These are phyloP conservation scores for Apiospora rasikravindrae DNA, from an alignment of 2,329 filamentous ascomycete genomes.

Conservation along the genomic window DNA sequence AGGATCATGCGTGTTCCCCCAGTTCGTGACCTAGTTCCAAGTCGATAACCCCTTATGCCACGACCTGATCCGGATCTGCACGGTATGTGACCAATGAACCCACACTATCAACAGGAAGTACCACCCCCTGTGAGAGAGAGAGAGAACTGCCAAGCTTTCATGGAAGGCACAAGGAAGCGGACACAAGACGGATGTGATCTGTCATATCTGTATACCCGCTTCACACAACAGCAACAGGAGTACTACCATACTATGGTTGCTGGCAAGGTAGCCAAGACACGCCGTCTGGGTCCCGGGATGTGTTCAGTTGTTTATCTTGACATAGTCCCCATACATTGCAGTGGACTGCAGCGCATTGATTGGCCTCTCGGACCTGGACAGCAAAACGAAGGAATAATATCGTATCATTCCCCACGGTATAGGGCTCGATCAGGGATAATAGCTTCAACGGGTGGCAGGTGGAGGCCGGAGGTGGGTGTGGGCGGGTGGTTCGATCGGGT, in stretches of 20 bases:
- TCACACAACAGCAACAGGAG: background rate
- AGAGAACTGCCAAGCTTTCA: background rate
- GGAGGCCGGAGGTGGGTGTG: background rate
- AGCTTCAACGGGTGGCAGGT: background rate
- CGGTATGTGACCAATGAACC: background rate
- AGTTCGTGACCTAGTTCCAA: background rate
- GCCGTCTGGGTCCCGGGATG: background rate
- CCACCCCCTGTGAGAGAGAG: background rate
- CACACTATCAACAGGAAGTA: conserved; percentile 1
- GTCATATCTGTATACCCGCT: background rate
- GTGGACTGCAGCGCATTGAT: background rate
- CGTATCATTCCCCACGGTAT: conserved; percentile 5
- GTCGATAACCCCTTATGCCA: background rate
- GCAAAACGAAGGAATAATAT: background rate
- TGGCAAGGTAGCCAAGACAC: background rate
- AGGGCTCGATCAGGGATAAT: background rate
- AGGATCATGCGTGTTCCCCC: background rate
- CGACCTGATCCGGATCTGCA: background rate
- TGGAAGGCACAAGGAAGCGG: background rate
- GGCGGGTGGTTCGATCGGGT: background rate
- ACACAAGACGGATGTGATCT: background rate
- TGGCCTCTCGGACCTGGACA: background rate
- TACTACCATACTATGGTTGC: background rate
- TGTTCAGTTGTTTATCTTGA: background rate
- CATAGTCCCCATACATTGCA: background rate